Evolutionary conservation across 768 basidiomycete species (phyloP).

Genomic region (Steccherinum ochraceum): DNA sequence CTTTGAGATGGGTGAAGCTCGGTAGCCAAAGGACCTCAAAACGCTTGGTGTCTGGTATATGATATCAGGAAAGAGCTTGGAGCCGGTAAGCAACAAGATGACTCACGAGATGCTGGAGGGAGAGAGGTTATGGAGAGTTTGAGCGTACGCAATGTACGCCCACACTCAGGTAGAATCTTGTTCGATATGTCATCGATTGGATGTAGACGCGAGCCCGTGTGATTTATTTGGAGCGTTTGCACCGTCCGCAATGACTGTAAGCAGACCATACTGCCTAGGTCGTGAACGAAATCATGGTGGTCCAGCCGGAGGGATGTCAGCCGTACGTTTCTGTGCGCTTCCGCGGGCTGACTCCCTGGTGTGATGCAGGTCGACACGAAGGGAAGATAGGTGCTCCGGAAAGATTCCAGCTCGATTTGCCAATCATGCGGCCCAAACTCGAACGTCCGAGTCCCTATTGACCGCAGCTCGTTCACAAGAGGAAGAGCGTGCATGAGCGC

Average conservation of each 20-base stretch:
- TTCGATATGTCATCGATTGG: neutral
- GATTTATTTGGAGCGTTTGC: neutral
- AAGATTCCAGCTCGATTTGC: neutral
- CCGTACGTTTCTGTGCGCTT: neutral
- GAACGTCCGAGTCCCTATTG: neutral
- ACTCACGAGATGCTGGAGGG: too few species aligned
- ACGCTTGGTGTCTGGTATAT: neutral
- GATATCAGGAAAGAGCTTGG: too few species aligned
- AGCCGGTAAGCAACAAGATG: too few species aligned
- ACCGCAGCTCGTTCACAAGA: neutral
- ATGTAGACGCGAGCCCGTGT: neutral
- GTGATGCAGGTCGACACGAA: neutral
- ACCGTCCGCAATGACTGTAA: neutral
- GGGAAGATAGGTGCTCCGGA: neutral
- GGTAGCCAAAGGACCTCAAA: neutral
- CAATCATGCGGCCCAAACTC: neutral
- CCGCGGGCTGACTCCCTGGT: neutral
- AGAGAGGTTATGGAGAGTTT: neutral
- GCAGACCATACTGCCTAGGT: neutral
- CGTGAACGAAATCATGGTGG: neutral
- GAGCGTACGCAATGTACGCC: neutral
- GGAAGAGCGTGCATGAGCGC: neutral
- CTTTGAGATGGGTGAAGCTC: neutral
- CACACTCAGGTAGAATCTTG: neutral
- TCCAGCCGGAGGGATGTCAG: neutral